These are phyloP conservation scores for Saccharum officinarum DNA, from an alignment of 176 grass and related monocot species.

Conservation along the genomic window DNA sequence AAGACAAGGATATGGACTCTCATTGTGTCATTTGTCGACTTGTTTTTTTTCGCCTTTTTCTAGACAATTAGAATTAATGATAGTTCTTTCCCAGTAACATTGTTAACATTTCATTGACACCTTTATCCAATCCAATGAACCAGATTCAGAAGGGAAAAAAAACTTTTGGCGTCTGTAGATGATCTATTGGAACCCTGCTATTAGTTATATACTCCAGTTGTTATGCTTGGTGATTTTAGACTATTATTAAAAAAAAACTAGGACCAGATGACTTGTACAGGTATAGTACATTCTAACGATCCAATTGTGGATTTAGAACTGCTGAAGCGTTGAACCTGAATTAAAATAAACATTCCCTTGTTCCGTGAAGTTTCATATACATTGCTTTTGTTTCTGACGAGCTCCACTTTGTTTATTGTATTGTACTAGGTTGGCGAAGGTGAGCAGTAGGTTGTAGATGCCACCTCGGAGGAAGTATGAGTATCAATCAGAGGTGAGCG, in stretches of 20 bases:
- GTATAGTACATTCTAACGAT: not conserved
- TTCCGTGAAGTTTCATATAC: not conserved
- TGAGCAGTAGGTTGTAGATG: constrained; percentile 29
- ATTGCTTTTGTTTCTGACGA: not conserved
- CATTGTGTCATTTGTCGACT: not conserved
- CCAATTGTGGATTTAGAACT: not conserved
- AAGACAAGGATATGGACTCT: not conserved
- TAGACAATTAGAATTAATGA: not conserved
- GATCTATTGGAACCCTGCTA: too few relatives aligned
- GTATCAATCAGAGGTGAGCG: constrained; percentile 59
- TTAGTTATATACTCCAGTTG: too few relatives aligned
- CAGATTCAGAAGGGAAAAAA: too few relatives aligned
- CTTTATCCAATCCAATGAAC: too few relatives aligned
- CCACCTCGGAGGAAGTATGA: constrained; percentile 58
- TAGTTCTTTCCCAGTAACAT: too few relatives aligned
- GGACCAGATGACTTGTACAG: not conserved
- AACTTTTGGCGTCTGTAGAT: too few relatives aligned
- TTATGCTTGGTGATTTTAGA: not conserved
- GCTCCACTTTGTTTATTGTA: not conserved
- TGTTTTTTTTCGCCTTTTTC: not conserved
- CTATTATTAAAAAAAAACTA: not conserved
- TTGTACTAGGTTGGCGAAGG: constrained; percentile 47
- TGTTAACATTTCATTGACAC: too few relatives aligned
- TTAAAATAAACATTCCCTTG: not conserved
- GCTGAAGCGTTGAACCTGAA: not conserved